Evolutionary conservation across 108 stramenopile genomes (phyloP), one percentile per base, ranked within the genome.

Genomic region (Nitzschia inconspicua): DNA sequence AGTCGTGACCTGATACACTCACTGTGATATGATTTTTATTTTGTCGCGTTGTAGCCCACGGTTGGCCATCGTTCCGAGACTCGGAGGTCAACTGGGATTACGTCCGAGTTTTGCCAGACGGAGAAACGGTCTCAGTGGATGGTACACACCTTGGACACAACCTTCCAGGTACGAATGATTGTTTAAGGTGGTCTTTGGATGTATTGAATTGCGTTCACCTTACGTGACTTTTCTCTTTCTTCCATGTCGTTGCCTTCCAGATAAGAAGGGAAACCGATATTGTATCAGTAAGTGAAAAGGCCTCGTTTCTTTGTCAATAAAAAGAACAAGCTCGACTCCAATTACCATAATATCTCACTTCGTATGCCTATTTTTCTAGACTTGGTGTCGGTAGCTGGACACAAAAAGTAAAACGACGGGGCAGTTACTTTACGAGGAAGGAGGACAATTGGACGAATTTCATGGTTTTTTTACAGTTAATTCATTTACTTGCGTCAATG

Each of bases 61-160:
- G 92, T 11, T 94, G 92, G 92, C 92, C 92, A 11, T 68, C 65
- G 47, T 94, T 94, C 61, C 70, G 92, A 20, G 92, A 88, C 57
- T 62, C 60, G 2, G 89, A 88, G 60, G 72, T 79, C 8, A 73
- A 80, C 47, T 91, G 91, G 91, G 85, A 90, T 13, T 58, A 83
- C 67, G 89, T 96, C 19, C 78, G 92, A 31, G 68, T 79, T 16
- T 63, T 96, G 26, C 66, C 68, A 3, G 76, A 88, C 63, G 95
- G 95, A 24, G 92, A 93, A 61, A 63, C 82, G 22, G 18, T 47
- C 46, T 19, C 46, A 9, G 47, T 41, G 14, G 66, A 68, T 52
- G 66, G 66, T 43, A 68, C 66, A 10, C 66, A 68, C 31, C 57
- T 68, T 27, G 66, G 91, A 3, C 87, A 88, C 75, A 93, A 93